These are phyloP conservation scores for Bonia amplexicaulis DNA, from an alignment of 176 grass and related monocot genomes.

Conservation along the genomic window DNA sequence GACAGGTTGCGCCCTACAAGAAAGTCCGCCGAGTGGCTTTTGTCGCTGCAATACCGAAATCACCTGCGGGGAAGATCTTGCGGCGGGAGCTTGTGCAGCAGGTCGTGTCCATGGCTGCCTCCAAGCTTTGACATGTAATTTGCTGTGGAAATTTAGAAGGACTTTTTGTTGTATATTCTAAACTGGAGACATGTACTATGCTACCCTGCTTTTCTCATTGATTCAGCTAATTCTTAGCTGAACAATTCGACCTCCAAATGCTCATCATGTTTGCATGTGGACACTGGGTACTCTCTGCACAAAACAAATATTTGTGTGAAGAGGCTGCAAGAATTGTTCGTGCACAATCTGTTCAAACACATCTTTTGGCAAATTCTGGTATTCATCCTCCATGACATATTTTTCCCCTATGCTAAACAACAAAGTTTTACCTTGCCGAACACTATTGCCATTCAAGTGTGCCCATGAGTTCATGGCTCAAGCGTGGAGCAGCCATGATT, in stretches of 20 bases:
- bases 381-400: too few species aligned
- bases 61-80: conserved; percentile 63
- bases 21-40: conserved; percentile 72
- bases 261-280: neutral
- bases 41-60: conserved; percentile 46
- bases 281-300: neutral
- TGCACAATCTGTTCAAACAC: neutral
- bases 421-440: neutral
- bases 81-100: conserved; percentile 49
- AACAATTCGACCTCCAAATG: neutral
- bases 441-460: neutral
- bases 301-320: neutral
- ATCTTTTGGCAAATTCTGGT: neutral
- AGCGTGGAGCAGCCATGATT: neutral
- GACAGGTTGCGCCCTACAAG: conserved; percentile 77
- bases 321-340: neutral
- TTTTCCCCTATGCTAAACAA: neutral
- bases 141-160: neutral
- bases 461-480: neutral
- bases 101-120: conserved; percentile 37
- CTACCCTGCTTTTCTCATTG: neutral
- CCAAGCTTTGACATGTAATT: conserved; percentile 50
- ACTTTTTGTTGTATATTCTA: neutral
- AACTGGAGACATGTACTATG: neutral
- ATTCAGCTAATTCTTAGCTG: neutral